Conservation (phyloP, 176 grass and related monocot species). For the Poa pratensis region DNA sequence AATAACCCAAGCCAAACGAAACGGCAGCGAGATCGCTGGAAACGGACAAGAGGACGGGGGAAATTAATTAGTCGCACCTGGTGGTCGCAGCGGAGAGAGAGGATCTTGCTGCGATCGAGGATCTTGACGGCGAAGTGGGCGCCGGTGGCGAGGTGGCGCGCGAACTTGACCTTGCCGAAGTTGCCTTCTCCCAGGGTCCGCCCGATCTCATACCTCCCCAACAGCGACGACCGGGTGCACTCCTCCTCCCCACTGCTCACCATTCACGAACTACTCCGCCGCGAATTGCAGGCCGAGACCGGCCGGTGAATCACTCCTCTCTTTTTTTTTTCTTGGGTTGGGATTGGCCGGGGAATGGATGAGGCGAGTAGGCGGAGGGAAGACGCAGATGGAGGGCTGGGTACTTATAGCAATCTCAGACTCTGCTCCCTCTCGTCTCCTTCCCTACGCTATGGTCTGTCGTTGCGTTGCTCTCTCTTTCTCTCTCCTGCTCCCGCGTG, state of each 20-base stretch:
- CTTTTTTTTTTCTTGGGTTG: background rate
- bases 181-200: conserved; percentile 79
- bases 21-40: conserved; percentile 52
- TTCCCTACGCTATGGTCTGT: no score
- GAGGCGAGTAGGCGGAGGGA: background rate
- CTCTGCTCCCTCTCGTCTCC: background rate
- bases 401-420: conserved; percentile 38
- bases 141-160: conserved; percentile 58
- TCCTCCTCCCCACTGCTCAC: conserved; percentile 42
- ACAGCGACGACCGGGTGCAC: conserved; percentile 23
- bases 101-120: conserved; percentile 67
- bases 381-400: background rate
- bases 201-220: conserved; percentile 77
- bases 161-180: conserved; percentile 93
- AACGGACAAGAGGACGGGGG: background rate
- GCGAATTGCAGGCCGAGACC: no score
- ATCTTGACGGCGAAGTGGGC: conserved; percentile 75
- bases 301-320: no score
- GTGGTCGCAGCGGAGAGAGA: conserved; percentile 52
- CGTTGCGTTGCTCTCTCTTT: no score
- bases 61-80: background rate
- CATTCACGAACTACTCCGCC: conserved; percentile 41
- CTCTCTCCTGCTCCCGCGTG: background rate
- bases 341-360: background rate
- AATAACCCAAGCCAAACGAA: conserved; percentile 66